A percentile compares a stretch with the other conserved stretches of the same genome.
Evolutionary conservation across 331 rosid species (phyloP).

Genomic region (Cydonia oblonga): DNA sequence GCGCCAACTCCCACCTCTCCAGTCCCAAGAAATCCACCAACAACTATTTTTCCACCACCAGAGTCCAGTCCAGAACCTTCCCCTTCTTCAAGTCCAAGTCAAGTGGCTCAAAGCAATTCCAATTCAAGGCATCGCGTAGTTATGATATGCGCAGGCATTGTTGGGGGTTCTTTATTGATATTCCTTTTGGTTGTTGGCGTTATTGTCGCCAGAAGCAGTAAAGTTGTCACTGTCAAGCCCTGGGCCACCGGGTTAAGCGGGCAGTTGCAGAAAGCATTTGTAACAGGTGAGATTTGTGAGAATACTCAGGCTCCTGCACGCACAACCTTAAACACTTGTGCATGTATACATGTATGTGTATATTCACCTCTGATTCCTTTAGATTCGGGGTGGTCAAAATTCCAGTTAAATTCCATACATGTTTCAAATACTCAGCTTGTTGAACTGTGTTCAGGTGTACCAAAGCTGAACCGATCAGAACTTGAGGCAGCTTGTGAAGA

Average conservation of each 20-base stretch:
- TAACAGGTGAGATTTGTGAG: constrained; percentile 40
- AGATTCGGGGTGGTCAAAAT: background rate
- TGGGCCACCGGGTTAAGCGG: constrained; percentile 92
- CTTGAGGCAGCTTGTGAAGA: constrained; percentile 85
- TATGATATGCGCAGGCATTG: constrained; percentile 32
- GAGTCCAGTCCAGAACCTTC: constrained; percentile 20
- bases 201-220: constrained; percentile 38
- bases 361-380: background rate
- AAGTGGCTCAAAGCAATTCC: constrained; percentile 11
- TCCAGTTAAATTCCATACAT: background rate
- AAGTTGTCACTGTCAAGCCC: constrained; percentile 75
- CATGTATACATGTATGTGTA: background rate
- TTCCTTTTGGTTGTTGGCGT: constrained; percentile 27
- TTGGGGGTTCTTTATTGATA: constrained; percentile 40
- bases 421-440: background rate
- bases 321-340: background rate
- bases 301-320: background rate
- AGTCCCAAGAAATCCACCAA: constrained; percentile 26
- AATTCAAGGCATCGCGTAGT: constrained; percentile 24
- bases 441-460: constrained; percentile 54
- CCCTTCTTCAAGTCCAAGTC: constrained; percentile 30
- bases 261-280: constrained; percentile 75
- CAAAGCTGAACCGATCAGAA: constrained; percentile 71
- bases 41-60: constrained; percentile 13
- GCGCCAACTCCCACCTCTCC: constrained; percentile 28